Conservation (phyloP, 441 rosid species). For the Arabidopsis lyrata region DNA sequence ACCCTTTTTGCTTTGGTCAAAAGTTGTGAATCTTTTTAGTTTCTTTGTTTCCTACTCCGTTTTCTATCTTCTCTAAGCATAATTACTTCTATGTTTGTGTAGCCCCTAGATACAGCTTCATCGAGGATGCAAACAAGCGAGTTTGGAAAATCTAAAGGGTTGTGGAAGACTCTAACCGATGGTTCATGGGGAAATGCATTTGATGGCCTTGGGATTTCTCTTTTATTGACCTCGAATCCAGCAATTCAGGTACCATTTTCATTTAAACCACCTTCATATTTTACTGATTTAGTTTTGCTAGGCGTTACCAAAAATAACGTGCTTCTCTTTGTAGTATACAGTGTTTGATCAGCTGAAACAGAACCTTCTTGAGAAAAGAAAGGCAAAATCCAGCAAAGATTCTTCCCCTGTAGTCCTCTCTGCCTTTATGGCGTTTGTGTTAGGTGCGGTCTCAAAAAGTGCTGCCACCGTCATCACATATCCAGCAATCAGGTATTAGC, state of each 20-base stretch:
- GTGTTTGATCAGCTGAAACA: constrained; percentile 94
- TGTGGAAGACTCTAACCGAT: constrained; percentile 77
- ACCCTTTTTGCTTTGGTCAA: neutral
- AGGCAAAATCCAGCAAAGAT: constrained; percentile 41
- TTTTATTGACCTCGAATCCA: constrained; percentile 84
- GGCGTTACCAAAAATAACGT: no score
- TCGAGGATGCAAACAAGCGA: constrained; percentile 92
- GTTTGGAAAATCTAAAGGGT: constrained; percentile 86
- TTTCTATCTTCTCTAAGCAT: neutral
- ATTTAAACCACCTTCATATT: constrained; percentile 11
- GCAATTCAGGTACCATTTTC: constrained; percentile 69
- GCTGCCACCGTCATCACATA: constrained; percentile 83
- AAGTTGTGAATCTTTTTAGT: neutral
- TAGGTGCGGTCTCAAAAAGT: constrained; percentile 91
- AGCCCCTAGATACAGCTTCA: constrained; percentile 95
- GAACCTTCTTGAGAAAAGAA: constrained; percentile 53
- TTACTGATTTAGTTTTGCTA: no score
- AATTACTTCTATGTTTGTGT: constrained; percentile 32
- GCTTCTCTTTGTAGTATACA: constrained; percentile 67
- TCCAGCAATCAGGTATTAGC: constrained; percentile 83
- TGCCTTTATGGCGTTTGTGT: constrained; percentile 74
- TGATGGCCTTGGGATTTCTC: constrained; percentile 89
- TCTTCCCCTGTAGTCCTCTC: constrained; percentile 72
- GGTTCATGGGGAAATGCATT: constrained; percentile 75
- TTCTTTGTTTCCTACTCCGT: neutral